Evolutionary conservation across 1,284 basidiomycete species (phyloP), one percentile per base, ranked within the genome.

Genomic region (Microbotryum silenes-acaulis): DNA sequence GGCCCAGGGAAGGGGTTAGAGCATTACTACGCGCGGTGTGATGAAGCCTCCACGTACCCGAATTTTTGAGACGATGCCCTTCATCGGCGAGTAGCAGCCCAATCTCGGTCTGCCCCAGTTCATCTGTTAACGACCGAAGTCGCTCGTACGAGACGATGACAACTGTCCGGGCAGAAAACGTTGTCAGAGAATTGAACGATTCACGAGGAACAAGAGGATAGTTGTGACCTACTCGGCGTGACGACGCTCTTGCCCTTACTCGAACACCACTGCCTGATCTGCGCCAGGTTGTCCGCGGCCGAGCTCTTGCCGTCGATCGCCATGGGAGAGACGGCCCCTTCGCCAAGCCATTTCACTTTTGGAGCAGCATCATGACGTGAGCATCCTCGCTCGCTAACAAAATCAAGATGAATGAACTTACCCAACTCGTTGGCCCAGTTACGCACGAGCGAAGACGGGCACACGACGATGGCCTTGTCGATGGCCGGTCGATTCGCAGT

Each of bases 61-160:
- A 89, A 73, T 99, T 99, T 79, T 99, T 99, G 65, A 99, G 78
- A 46, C 94, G 82, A 78, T 99, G 94, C 2, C 96, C 94, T 78
- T 99, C 94, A 72, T 98, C 94, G 66, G 91, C 96, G 10, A 99
- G 83, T 9, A 99, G 77, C 12, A 99, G 76, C 0, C 96, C 96
- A 42, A 99, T 90, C 54, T 82, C 85, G 63, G 89, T 89, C 63
- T 81, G 83, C 2, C 84, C 84, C 5, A 96, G 80, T 71, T 92
- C 83, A 5, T 78, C 83, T 8, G 85, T 81, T 10, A 96, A 78
- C 3, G 86, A 86, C n/a, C 92, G 84, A 54, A 99, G 80, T 0
- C 92, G 97, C 75, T 99, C 94, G 71, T 99, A 99, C 0, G 96
- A 98, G 1, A 97, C 94, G 69, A 99, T 97, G 90, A 98, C 91